Evolutionary conservation across 2,329 filamentous ascomycete species (phyloP), one percentile per base, ranked within the genome.

Genomic region (Trichoderma koningiopsis): DNA sequence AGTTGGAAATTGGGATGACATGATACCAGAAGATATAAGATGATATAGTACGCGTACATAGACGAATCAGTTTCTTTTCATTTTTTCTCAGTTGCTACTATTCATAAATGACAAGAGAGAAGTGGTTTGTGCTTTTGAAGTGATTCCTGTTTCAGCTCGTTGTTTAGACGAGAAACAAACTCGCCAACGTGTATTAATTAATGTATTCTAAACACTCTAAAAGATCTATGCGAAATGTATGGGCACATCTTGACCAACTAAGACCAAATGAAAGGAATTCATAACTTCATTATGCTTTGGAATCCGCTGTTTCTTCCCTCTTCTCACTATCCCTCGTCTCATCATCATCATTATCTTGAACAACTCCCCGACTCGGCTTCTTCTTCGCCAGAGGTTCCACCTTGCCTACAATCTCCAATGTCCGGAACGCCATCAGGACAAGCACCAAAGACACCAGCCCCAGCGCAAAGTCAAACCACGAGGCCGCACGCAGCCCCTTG

Each of bases 391-490:
- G 10, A 61, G 72, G 13, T 52, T 71, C 63, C 11, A 73, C 75
- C 75, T 81, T 83, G 13, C 86, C 86, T 6, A 88, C 81, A 58
- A 87, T 82, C 4, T 86, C 86, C 40, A 85, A 82, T 8, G 83
- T 83, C 11, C 84, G 80, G 70, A 88, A 88, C 0, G 82, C 81
- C 2, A 83, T 72, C 10, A 81, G 72, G 0, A 87, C 83, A 8
- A 87, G 76, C 1, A 74, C 56, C 29, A 86, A 73, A 0, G 84
- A 82, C 22, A 77, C 72, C 2, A 85, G 58, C 0, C 81, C 83
- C 13, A 87, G 78, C 2, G 77, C 83, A 72, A 86, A 84, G 73
- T 86, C 85, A 73, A 85, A 82, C 84, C 85, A 88, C 35, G 80
- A 80, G 2, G 81, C 86, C 0, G 83, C 84, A 47, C 85, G 79